phyloP scores from a whole-genome alignment of 106 monocot genomes.

The Phalaenopsis aphrodite region DNA sequence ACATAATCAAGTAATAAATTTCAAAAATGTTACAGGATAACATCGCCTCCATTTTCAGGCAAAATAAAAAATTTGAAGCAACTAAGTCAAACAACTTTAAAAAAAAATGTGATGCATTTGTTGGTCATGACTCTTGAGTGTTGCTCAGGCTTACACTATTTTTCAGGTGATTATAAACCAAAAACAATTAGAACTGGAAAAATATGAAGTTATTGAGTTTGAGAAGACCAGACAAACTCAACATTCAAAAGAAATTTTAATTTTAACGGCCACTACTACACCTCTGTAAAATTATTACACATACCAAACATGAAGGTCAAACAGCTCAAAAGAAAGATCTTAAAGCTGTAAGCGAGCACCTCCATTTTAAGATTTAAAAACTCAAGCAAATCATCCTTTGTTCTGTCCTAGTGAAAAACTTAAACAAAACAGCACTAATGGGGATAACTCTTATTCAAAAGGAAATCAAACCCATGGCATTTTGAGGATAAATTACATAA shows the following conservation, averaged over 20 bases:
- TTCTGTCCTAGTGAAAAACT: neutral
- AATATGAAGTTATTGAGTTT: neutral
- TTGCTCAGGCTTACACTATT: neutral
- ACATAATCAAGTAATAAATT: neutral
- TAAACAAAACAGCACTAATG: neutral
- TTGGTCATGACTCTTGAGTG: neutral
- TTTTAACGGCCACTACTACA: neutral
- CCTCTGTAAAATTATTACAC: neutral
- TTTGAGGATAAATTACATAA: no score
- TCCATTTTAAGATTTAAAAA: neutral
- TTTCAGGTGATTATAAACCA: neutral
- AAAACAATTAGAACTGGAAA: neutral
- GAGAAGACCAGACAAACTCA: neutral
- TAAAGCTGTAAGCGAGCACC: neutral
- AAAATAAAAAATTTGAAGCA: neutral
- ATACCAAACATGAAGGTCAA: neutral
- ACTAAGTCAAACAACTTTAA: neutral
- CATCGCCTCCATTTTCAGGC: neutral
- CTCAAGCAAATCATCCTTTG: neutral
- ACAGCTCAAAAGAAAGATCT: neutral
- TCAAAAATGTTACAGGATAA: neutral
- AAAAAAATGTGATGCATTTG: neutral
- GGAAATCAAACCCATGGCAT: no score
- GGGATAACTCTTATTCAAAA: no score
- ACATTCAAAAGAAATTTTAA: neutral